Conservation (phyloP, 495 filamentous ascomycete species). For the Filosporella fistucella region DNA sequence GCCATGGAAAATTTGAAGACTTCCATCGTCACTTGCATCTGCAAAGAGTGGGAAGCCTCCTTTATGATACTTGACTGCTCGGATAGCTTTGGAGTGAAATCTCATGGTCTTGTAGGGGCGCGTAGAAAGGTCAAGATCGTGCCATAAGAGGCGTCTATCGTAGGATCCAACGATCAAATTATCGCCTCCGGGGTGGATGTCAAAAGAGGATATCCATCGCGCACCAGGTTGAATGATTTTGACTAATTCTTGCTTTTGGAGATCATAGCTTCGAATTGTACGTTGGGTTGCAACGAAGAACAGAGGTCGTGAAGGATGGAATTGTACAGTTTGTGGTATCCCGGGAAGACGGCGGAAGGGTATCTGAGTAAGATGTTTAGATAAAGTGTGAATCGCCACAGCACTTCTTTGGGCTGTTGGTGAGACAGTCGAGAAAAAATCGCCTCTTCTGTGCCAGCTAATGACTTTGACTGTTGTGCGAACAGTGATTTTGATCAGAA, state of each 20-base stretch:
- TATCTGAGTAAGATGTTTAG: slow-evolving; percentile 89
- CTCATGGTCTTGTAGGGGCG: slow-evolving; percentile 93
- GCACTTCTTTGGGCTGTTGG: slow-evolving; percentile 71
- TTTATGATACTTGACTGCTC: slow-evolving; percentile 79
- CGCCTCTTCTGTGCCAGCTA: slow-evolving; percentile 88
- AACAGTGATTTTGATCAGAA: slow-evolving; percentile 74
- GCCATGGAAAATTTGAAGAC: slow-evolving; percentile 92
- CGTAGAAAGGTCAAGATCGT: slow-evolving; percentile 87
- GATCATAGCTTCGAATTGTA: slow-evolving; percentile 86
- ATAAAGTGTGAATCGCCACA: slow-evolving; percentile 93
- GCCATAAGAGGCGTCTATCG: slow-evolving; percentile 92
- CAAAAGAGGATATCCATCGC: slow-evolving; percentile 90
- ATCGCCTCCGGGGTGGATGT: slow-evolving; percentile 88
- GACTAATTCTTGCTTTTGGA: slow-evolving; percentile 80
- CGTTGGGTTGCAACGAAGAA: slow-evolving; percentile 96
- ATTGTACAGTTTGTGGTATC: slow-evolving; percentile 81
- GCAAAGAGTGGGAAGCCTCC: slow-evolving; percentile 85
- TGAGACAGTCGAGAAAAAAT: slow-evolving; percentile 91
- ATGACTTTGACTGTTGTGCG: slow-evolving; percentile 83
- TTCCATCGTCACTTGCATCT: slow-evolving; percentile 90
- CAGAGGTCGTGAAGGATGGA: slow-evolving; percentile 88
- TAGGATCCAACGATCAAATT: slow-evolving; percentile 93
- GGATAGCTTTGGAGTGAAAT: slow-evolving; percentile 88
- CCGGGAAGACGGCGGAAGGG: slow-evolving; percentile 87
- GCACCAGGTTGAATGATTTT: slow-evolving; percentile 91